Evolutionary conservation across 306 rosid species (phyloP).

Genomic region (Citrullus amarus): DNA sequence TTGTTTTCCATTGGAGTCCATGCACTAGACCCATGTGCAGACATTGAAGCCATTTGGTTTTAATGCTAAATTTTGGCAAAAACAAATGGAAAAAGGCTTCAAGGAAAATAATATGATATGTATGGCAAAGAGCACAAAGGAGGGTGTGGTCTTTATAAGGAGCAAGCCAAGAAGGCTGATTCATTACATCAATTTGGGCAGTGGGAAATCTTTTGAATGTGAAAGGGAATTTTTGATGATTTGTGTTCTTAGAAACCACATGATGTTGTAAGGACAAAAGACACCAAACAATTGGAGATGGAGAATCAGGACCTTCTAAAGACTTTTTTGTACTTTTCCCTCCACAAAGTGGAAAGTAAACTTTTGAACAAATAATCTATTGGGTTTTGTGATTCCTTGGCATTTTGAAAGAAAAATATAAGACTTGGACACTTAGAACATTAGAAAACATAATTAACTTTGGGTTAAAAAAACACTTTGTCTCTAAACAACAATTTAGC

Average conservation of each 20-base stretch:
- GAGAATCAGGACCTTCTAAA: neutral
- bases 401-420: too few species aligned
- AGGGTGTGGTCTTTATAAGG: neutral
- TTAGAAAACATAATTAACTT: too few species aligned
- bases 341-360: too few species aligned
- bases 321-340: neutral
- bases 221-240: neutral
- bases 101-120: neutral
- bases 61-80: neutral
- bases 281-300: neutral
- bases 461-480: too few species aligned
- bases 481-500: too few species aligned
- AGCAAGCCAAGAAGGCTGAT: neutral
- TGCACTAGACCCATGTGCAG: neutral
- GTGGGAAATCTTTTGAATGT: neutral
- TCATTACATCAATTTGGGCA: neutral
- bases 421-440: neutral
- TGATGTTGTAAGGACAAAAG: neutral
- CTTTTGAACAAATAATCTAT: too few species aligned
- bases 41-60: conserved; percentile 4
- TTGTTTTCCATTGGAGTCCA: conserved; percentile 30
- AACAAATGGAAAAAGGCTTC: neutral
- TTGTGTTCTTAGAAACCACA: neutral
- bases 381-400: too few species aligned
- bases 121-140: neutral